Evolutionary conservation across 768 basidiomycete genomes (phyloP).

Genomic region (Crucibulum laeve): DNA sequence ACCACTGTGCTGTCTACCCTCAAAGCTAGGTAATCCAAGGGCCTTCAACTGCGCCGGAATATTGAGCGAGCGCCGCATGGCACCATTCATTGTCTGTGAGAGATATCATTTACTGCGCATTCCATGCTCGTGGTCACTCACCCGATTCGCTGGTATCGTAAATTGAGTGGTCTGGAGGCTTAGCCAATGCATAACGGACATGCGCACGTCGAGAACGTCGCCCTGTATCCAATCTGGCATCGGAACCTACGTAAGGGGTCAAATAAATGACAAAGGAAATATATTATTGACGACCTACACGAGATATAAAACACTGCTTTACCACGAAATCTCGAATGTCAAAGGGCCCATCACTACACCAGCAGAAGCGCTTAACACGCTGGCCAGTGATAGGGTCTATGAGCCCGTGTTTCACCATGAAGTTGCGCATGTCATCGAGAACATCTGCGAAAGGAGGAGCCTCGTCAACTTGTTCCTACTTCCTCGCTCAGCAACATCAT

Average conservation of each 20-base stretch:
- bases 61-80: constrained; percentile 43
- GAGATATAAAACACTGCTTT: constrained; percentile 87
- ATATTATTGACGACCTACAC: constrained; percentile 35
- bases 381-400: constrained; percentile 55
- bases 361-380: constrained; percentile 62
- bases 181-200: constrained; percentile 48
- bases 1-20: constrained; percentile 84
- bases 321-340: constrained; percentile 83
- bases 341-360: constrained; percentile 83
- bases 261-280: constrained; percentile 1
- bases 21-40: constrained; percentile 71
- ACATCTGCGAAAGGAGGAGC: constrained; percentile 77
- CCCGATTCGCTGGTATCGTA: constrained; percentile 12
- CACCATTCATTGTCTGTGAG: constrained; percentile 18
- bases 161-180: constrained; percentile 17
- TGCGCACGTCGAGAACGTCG: constrained; percentile 73
- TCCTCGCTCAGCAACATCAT: neutral
- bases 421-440: constrained; percentile 55
- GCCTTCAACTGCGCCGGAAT: constrained; percentile 71
- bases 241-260: constrained; percentile 35
- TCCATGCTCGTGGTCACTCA: constrained; percentile 9
- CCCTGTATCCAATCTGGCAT: constrained; percentile 74
- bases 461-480: constrained; percentile 71
- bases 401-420: constrained; percentile 68
- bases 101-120: constrained; percentile 2